Conservation (phyloP, 1,284 basidiomycete genomes). For the Leucoagaricus sp. region DNA sequence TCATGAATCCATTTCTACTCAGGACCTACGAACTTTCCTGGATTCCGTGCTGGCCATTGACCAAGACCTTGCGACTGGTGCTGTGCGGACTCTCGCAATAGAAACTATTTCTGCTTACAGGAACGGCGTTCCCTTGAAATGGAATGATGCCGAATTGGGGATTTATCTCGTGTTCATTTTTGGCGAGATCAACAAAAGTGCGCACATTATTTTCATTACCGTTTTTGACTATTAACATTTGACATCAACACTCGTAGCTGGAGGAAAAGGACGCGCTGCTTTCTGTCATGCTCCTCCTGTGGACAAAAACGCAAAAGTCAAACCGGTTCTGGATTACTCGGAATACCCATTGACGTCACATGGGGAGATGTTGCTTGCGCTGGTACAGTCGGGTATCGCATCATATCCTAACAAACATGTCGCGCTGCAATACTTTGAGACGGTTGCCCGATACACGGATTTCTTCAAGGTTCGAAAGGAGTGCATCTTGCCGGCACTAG, state of each 20-base stretch:
- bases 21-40: conserved; percentile 83
- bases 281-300: conserved; percentile 72
- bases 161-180: conserved; percentile 92
- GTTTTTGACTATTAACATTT: conserved; percentile 10
- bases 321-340: conserved; percentile 70
- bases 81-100: conserved; percentile 71
- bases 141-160: conserved; percentile 95
- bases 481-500: conserved; percentile 83
- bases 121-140: conserved; percentile 66
- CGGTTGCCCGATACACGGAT: conserved; percentile 88
- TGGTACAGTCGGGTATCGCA: conserved; percentile 84
- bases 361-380: conserved; percentile 86
- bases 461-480: conserved; percentile 94
- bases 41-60: conserved; percentile 85
- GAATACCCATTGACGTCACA: conserved; percentile 87
- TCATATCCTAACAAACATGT: conserved; percentile 87
- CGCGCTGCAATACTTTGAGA: conserved; percentile 94
- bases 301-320: conserved; percentile 61
- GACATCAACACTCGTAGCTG: conserved; percentile 48
- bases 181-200: conserved; percentile 89
- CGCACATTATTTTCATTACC: conserved; percentile 5
- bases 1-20: not conserved
- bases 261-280: conserved; percentile 73
- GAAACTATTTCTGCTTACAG: conserved; percentile 73
- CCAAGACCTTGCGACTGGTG: conserved; percentile 75